These are phyloP conservation scores for Kewa caespitosa DNA, from an alignment of 179 eudicot genomes.

Conservation along the genomic window DNA sequence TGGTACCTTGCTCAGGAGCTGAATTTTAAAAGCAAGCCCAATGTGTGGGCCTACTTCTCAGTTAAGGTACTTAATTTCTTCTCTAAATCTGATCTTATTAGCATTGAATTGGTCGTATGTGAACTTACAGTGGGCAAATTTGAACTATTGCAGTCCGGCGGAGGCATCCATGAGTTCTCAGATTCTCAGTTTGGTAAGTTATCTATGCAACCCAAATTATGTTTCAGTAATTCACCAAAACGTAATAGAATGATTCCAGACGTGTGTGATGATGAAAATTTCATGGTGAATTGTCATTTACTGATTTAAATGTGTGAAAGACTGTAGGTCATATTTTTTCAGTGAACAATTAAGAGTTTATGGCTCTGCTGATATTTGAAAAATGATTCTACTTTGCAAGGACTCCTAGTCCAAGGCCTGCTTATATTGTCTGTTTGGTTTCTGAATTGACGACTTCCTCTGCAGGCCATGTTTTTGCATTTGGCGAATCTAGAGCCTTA, in stretches of 20 bases:
- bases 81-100: background rate
- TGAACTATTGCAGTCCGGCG: constrained; percentile 76
- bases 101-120: background rate
- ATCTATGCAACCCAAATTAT: constrained; percentile 1
- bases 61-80: constrained; percentile 67
- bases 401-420: background rate
- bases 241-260: background rate
- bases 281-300: background rate
- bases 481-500: constrained; percentile 93
- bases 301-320: background rate
- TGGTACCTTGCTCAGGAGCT: constrained; percentile 58
- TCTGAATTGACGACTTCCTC: constrained; percentile 6
- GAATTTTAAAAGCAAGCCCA: constrained; percentile 99
- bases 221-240: background rate
- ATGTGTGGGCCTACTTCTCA: constrained; percentile 99
- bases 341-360: background rate
- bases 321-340: background rate
- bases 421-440: background rate
- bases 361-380: background rate
- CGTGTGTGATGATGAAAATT: background rate
- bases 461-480: constrained; percentile 97
- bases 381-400: background rate
- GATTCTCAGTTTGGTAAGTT: constrained; percentile 96
- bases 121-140: constrained; percentile 11
- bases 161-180: constrained; percentile 99